Evolutionary conservation across 768 basidiomycete species (phyloP), one percentile per base, ranked within the genome.

Genomic region (Pleurotus salmoneostramineus): DNA sequence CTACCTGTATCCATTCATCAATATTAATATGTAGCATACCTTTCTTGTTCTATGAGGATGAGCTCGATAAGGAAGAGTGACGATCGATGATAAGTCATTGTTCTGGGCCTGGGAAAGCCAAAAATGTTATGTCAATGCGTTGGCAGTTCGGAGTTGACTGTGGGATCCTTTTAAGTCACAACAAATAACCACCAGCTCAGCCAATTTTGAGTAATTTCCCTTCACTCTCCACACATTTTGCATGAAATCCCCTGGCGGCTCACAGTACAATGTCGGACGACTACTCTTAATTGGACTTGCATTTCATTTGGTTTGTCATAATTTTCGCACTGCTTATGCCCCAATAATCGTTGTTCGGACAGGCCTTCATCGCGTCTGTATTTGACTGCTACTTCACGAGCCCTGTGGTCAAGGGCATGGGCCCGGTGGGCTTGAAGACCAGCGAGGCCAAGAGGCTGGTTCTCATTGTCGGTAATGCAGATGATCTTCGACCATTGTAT

Each of bases 351-450:
- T 15, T 56, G 17, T 6, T 6, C 14, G n/a, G 17, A 44, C n/a
- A 56, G 43, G 43, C 37, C 32, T 46, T 46, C 44, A 56, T 56
- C 35, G 33, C 43, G 80, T 8, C 78, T 78, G 52, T 54, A 12
- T 95, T 95, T 71, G 90, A 93, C 71, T 93, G 91, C 70, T 95
- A 94, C 69, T 95, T 95, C 68, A 89, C 83, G 27, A 89, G 85
- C 63, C 88, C 91, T 0, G 89, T 91, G 6, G 89, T 91, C 21
- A 79, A 85, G 74, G 89, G 89, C 50, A 91, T 92, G 88, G 67
- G 74, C 62, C 81, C 77, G 47, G 79, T 82, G 64, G 77, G 77
- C 3, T 66, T 77, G 2, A 69, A 69, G 6, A 61, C 64, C 4
- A 76, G 81, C 35, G 78, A 82, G 58, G 82, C 92, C 7, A 87